Evolutionary conservation across 1,284 basidiomycete genomes (phyloP).

Genomic region (Ustilago bromivora): DNA sequence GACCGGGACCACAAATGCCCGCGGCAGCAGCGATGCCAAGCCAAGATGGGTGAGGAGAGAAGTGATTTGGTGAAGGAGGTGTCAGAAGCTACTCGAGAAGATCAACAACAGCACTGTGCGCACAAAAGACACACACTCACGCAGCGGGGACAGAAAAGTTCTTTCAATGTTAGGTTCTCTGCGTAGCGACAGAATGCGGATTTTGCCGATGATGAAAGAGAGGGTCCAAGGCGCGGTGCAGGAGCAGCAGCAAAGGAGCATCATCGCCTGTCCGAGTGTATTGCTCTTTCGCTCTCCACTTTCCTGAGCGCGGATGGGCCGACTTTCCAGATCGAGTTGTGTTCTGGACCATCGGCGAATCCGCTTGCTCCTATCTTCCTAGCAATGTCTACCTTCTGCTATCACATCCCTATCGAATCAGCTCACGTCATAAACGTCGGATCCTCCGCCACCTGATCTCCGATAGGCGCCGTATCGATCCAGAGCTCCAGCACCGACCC

Average conservation of each 20-base stretch:
- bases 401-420: neutral
- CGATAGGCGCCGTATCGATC: too few species aligned
- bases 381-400: neutral
- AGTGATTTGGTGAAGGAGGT: neutral
- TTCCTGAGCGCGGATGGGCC: conserved; percentile 1
- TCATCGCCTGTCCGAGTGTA: conserved; percentile 20
- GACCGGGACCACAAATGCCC: neutral
- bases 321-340: conserved; percentile 1
- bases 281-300: conserved; percentile 23
- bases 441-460: conserved; percentile 5
- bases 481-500: neutral
- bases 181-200: neutral
- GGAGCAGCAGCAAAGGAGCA: conserved; percentile 3
- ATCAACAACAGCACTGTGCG: neutral
- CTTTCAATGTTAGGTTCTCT: too few species aligned
- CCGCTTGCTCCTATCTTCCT: conserved; percentile 6
- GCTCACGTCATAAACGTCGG: conserved; percentile 1
- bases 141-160: neutral
- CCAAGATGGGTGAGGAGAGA: neutral
- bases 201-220: neutral
- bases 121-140: neutral
- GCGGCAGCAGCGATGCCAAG: neutral
- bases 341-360: conserved; percentile 3
- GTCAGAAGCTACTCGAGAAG: neutral
- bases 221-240: conserved; percentile 15